These are phyloP conservation scores for Ogataea philodendri DNA, from an alignment of 805 yeast genomes.

Conservation along the genomic window DNA sequence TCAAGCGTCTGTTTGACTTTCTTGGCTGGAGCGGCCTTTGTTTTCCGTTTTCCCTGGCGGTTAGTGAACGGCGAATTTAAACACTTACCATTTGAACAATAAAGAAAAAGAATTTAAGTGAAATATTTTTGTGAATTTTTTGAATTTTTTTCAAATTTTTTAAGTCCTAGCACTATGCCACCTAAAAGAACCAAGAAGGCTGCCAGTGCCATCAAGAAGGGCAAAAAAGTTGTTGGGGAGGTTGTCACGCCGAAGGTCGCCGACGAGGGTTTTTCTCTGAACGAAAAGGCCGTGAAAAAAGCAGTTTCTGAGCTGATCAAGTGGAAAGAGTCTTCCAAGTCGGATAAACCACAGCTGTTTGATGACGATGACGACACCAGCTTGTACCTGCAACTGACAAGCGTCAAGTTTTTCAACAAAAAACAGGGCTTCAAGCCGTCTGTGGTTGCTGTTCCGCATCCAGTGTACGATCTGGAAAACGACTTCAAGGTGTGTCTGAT, in stretches of 20 bases:
- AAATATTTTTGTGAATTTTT: conserved; percentile 5
- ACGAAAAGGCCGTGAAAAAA: conserved; percentile 35
- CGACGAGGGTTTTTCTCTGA: conserved; percentile 33
- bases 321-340: conserved; percentile 42
- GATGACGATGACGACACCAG: conserved; percentile 56
- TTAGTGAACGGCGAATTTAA: neutral
- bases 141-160: conserved; percentile 8
- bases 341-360: conserved; percentile 48
- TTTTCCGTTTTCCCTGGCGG: conserved; percentile 56
- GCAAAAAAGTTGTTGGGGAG: conserved; percentile 17
- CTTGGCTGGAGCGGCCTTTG: conserved; percentile 78
- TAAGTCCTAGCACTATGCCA: conserved; percentile 18
- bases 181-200: conserved; percentile 22
- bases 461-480: conserved; percentile 42
- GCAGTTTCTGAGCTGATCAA: conserved; percentile 68
- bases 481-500: conserved; percentile 60
- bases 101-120: neutral
- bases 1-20: conserved; percentile 77
- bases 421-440: conserved; percentile 60
- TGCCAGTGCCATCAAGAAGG: conserved; percentile 18
- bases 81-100: conserved; percentile 8
- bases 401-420: conserved; percentile 61
- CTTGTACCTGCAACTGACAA: conserved; percentile 60
- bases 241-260: conserved; percentile 37
- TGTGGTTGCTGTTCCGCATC: conserved; percentile 44